Percentiles rank a stretch among this genome's conserved stretches.
phyloP scores from a whole-genome alignment of 163 green algal genomes.

The Coccomyxa subellipsoidea region DNA sequence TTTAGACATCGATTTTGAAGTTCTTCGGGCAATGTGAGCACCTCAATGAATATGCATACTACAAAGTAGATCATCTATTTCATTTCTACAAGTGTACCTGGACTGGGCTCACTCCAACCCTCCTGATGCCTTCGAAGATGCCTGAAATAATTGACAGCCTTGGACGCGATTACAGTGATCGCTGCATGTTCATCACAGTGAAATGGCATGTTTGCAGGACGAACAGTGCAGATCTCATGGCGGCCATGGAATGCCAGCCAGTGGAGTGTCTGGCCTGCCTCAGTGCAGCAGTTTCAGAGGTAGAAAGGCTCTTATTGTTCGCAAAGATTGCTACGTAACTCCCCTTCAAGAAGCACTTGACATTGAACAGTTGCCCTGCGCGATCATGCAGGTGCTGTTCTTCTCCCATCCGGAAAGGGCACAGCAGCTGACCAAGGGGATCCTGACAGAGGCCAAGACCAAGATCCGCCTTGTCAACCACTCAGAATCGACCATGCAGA shows the following conservation, averaged over 20 bases:
- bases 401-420: slow-evolving; percentile 24
- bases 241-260: slow-evolving; percentile 59
- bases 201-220: slow-evolving; percentile 33
- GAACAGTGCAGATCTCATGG: slow-evolving; percentile 42
- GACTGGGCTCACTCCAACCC: no score
- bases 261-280: slow-evolving; percentile 63
- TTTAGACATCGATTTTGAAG: neutral
- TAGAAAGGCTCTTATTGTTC: slow-evolving; percentile 14
- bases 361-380: no score
- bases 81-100: no score
- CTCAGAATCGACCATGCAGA: slow-evolving; percentile 2
- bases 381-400: slow-evolving; percentile 34
- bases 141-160: no score
- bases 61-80: no score
- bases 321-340: no score
- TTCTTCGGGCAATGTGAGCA: neutral
- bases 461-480: slow-evolving; percentile 48
- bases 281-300: slow-evolving; percentile 53
- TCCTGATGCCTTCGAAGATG: no score
- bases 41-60: no score
- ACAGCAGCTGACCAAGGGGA: neutral
- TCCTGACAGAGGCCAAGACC: slow-evolving; percentile 24
- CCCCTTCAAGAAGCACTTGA: no score
- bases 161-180: neutral
- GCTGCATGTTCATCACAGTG: neutral